Conservation (phyloP, 176 grass and related monocot genomes). For the Poa annua region DNA sequence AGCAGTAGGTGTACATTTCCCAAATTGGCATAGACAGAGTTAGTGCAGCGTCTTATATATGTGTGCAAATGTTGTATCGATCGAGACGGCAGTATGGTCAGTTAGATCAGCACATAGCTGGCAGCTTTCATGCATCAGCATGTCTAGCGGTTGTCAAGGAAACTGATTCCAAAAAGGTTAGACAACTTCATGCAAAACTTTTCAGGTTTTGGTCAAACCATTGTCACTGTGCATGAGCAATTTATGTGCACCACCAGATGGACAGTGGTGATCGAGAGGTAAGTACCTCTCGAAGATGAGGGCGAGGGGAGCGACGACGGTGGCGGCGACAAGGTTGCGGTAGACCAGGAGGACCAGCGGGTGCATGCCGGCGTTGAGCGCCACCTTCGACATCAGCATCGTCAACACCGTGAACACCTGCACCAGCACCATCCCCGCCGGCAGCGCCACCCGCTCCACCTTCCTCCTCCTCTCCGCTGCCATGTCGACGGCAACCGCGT, state of each 20-base stretch:
- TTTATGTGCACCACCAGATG: too few relatives aligned
- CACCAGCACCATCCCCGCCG: background rate
- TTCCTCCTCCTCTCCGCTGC: background rate
- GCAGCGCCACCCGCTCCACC: conserved; percentile 6
- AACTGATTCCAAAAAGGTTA: background rate
- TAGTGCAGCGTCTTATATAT: too few relatives aligned
- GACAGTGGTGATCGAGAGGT: too few relatives aligned
- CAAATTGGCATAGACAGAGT: too few relatives aligned
- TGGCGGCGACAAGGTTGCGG: conserved; percentile 15
- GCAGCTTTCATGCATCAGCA: background rate
- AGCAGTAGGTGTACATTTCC: too few relatives aligned
- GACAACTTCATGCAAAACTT: too few relatives aligned
- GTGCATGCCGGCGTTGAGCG: background rate
- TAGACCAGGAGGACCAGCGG: conserved; percentile 5
- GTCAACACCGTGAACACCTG: conserved; percentile 13
- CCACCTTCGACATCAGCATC: background rate
- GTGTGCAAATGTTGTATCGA: too few relatives aligned
- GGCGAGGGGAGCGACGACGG: background rate
- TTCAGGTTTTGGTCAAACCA: too few relatives aligned
- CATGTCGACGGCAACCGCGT: background rate
- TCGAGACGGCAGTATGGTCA: too few relatives aligned
- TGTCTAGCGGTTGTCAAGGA: background rate
- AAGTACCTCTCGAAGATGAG: background rate
- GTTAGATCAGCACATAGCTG: background rate
- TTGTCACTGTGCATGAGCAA: too few relatives aligned